A percentile compares a stretch with the other conserved stretches of the same genome.
Evolutionary conservation across 2,329 filamentous ascomycete species (phyloP).

Genomic region (Zasmidium angulare): DNA sequence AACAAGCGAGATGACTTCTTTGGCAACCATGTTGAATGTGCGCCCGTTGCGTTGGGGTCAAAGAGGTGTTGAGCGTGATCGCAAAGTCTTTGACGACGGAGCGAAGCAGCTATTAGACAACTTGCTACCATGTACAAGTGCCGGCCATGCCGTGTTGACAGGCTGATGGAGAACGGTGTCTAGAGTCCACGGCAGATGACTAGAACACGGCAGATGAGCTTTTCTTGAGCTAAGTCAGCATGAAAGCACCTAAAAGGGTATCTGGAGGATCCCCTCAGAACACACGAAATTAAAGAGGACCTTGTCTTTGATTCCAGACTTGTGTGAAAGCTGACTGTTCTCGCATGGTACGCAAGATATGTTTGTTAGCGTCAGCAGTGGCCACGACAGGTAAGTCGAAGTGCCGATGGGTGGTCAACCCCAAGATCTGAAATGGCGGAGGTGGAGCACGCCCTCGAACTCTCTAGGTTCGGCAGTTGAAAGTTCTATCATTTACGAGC

Average conservation of each 20-base stretch:
- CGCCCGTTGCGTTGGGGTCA: neutral
- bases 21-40: constrained; percentile 32
- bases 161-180: neutral
- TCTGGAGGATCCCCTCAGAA: no score
- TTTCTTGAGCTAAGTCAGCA: neutral
- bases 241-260: no score
- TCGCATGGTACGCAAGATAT: no score
- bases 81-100: no score
- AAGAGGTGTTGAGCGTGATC: neutral
- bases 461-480: neutral
- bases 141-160: neutral
- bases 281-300: no score
- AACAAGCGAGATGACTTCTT: constrained; percentile 28
- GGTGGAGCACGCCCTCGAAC: neutral
- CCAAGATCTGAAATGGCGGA: neutral
- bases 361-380: no score
- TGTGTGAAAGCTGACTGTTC: no score
- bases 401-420: neutral
- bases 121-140: neutral
- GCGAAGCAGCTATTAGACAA: neutral
- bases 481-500: no score
- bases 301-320: no score
- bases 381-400: no score
- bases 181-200: neutral
- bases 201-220: neutral